phyloP scores from a whole-genome alignment of 352 stramenopile species.

The Saprolegnia parasitica region DNA sequence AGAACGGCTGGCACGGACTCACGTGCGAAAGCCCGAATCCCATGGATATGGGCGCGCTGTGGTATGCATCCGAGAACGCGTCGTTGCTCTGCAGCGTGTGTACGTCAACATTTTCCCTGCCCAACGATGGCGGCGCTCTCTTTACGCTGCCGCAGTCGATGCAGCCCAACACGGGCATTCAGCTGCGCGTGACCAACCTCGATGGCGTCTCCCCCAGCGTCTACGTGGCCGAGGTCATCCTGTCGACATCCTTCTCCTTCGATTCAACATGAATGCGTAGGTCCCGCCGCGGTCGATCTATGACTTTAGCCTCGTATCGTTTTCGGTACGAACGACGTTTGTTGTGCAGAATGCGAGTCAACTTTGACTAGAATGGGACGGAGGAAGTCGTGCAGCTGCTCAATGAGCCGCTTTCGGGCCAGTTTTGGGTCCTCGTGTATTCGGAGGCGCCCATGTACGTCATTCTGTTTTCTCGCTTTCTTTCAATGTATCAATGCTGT shows the following conservation, averaged over 20 bases:
- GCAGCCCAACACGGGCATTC: slow-evolving; percentile 44
- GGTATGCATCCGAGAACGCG: slow-evolving; percentile 47
- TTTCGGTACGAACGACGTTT: slow-evolving; percentile 27
- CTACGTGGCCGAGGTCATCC: slow-evolving; percentile 61
- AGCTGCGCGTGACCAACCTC: slow-evolving; percentile 30
- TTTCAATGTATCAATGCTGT: not conserved
- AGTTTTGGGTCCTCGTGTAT: slow-evolving; percentile 75
- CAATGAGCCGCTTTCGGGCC: slow-evolving; percentile 49
- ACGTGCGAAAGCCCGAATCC: slow-evolving; percentile 52
- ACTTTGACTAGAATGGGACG: not conserved
- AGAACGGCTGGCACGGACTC: slow-evolving; percentile 54
- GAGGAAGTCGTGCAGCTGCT: slow-evolving; percentile 46
- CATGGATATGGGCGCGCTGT: slow-evolving; percentile 56
- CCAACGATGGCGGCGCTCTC: slow-evolving; percentile 48
- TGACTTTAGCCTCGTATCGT: slow-evolving; percentile 65
- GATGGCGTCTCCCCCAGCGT: slow-evolving; percentile 41
- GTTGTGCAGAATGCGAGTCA: not conserved
- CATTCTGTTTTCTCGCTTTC: not conserved
- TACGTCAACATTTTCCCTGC: slow-evolving; percentile 40
- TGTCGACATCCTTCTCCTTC: not conserved
- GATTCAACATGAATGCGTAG: not conserved
- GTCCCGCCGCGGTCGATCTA: slow-evolving; percentile 57
- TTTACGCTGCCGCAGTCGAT: slow-evolving; percentile 64
- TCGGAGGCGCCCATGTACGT: slow-evolving; percentile 43
- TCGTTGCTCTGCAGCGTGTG: slow-evolving; percentile 51